Evolutionary conservation across 1,284 basidiomycete genomes (phyloP).

Genomic region (Leccinum proliferum): DNA sequence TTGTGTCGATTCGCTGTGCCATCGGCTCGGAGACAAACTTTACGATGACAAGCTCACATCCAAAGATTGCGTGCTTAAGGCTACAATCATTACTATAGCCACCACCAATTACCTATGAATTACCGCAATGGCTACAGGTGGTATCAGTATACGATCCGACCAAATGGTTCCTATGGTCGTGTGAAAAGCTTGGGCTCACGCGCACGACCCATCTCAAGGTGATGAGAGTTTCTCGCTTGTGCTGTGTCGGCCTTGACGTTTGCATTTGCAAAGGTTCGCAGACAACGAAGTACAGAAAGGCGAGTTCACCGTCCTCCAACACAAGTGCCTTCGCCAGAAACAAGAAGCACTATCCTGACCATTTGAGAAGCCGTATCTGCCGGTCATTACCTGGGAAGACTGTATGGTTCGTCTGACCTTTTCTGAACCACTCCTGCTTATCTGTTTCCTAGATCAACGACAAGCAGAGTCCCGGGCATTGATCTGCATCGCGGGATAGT

Average conservation of each 20-base stretch:
- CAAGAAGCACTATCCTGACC: slow-evolving; percentile 75
- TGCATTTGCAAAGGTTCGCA: slow-evolving; percentile 54
- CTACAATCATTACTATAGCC: slow-evolving; percentile 83
- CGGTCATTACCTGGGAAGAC: slow-evolving; percentile 80
- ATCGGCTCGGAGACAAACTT: slow-evolving; percentile 85
- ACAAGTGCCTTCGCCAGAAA: slow-evolving; percentile 70
- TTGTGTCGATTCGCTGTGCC: slow-evolving; percentile 89
- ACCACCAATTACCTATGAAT: slow-evolving; percentile 86
- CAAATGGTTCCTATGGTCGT: slow-evolving; percentile 83
- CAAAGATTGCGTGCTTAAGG: slow-evolving; percentile 69
- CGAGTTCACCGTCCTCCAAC: slow-evolving; percentile 86
- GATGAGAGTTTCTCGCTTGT: neutral
- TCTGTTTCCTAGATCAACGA: slow-evolving; percentile 49
- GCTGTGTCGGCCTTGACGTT: neutral
- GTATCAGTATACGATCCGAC: slow-evolving; percentile 80
- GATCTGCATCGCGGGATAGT: slow-evolving; percentile 74
- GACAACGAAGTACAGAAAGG: slow-evolving; percentile 90
- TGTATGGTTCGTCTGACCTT: slow-evolving; percentile 38
- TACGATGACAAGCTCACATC: slow-evolving; percentile 93
- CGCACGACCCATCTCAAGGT: slow-evolving; percentile 75
- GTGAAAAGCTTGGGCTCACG: slow-evolving; percentile 53
- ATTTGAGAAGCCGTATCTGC: slow-evolving; percentile 63
- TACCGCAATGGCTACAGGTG: slow-evolving; percentile 84
- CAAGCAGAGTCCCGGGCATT: slow-evolving; percentile 70
- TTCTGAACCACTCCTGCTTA: neutral